phyloP scores from a whole-genome alignment of 805 yeast genomes.

The Candida takata region DNA sequence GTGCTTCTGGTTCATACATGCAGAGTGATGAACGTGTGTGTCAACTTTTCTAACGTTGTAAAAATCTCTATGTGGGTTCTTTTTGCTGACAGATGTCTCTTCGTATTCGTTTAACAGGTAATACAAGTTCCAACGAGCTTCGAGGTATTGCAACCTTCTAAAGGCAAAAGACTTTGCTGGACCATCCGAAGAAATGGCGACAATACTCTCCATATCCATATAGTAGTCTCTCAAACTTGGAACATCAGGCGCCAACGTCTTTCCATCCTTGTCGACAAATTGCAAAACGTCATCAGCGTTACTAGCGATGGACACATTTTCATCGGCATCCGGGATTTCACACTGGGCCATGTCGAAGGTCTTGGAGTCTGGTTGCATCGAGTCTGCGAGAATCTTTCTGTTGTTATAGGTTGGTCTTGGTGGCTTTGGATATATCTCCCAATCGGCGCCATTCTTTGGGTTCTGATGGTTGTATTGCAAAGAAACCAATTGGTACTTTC shows the following conservation, averaged over 20 bases:
- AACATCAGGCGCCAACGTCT: constrained; percentile 42
- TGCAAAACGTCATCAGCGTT: constrained; percentile 69
- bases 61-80: constrained; percentile 94
- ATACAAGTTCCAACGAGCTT: constrained; percentile 95
- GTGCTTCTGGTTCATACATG: constrained; percentile 99
- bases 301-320: constrained; percentile 32
- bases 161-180: constrained; percentile 96
- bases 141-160: constrained; percentile 85
- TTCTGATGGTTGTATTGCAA: constrained; percentile 68
- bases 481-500: constrained; percentile 65
- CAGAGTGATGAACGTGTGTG: constrained; percentile 98
- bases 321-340: constrained; percentile 43
- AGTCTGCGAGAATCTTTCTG: constrained; percentile 41
- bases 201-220: constrained; percentile 68
- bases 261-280: constrained; percentile 35
- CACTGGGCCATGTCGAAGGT: constrained; percentile 37
- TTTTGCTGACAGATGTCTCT: constrained; percentile 83
- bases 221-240: constrained; percentile 87
- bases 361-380: constrained; percentile 33
- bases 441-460: constrained; percentile 69
- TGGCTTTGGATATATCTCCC: constrained; percentile 89
- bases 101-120: constrained; percentile 83
- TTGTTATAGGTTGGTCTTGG: constrained; percentile 87
- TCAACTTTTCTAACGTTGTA: constrained; percentile 96
- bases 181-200: constrained; percentile 81